Percentiles rank a stretch among this genome's conserved stretches.
These are phyloP conservation scores for Penicillium mononematosum DNA, from an alignment of 495 filamentous ascomycete species.

Conservation along the genomic window DNA sequence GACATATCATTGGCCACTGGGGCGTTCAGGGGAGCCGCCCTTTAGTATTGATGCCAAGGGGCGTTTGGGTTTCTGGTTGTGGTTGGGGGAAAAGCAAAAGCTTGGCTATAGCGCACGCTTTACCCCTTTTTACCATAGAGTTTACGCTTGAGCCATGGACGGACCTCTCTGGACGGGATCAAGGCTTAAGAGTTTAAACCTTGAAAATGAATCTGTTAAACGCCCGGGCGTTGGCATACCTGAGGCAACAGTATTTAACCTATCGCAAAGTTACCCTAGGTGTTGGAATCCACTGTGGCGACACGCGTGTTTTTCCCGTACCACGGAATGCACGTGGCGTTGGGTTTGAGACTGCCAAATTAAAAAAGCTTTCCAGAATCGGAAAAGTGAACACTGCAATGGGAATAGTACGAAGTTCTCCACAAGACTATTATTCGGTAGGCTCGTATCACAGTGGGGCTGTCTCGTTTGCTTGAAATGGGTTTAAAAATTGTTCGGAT, in stretches of 20 bases:
- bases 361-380: neutral
- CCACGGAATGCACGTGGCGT: constrained; percentile 32
- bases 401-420: too few species aligned
- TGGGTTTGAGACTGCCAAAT: neutral
- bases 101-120: constrained; percentile 15
- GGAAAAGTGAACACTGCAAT: too few species aligned
- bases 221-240: too few species aligned
- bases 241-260: neutral
- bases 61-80: neutral
- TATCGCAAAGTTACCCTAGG: neutral
- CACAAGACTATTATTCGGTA: constrained; percentile 7
- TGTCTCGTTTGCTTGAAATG: neutral
- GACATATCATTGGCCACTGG: constrained; percentile 23
- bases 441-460: constrained; percentile 13
- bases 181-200: neutral
- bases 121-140: constrained; percentile 8
- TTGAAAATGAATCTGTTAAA: neutral
- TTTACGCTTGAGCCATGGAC: constrained; percentile 6
- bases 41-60: constrained; percentile 7
- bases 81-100: constrained; percentile 6
- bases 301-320: constrained; percentile 11
- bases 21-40: constrained; percentile 12
- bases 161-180: neutral
- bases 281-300: neutral
- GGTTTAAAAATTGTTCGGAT: too few species aligned